Base-by-base conservation (phyloP, 352 stramenopile genomes). In the Aphanomyces stellatus region DNA sequence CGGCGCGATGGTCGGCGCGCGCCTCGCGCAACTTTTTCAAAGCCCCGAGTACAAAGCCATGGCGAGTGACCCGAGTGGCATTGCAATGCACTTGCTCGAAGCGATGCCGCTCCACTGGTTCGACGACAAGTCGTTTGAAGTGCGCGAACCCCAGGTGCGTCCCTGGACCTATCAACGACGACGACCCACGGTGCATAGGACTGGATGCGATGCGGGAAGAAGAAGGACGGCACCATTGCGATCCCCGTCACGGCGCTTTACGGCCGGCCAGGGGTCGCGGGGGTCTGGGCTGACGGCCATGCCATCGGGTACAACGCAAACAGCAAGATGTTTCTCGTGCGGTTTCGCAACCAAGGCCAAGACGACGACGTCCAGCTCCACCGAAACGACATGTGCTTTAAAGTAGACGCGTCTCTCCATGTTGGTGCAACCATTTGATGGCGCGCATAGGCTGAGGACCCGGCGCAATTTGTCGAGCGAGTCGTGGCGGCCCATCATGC, bases 121-220 rank as follows among this genome's bases (percentile, higher is more conserved):
- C 30, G 86, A 95, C 65, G 86, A 95, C 33, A 81, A 87, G 27
- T 91, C 77, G 59, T 95, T 80, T 64, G 86, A 95, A 64, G 78
- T 85, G 10, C 81, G 88, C 42, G 74, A 72, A 22, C 74, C 80
- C 0, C 59, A 75, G 59, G 59, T 65, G n/a, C n/a, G n/a, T n/a
- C n/a, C n/a, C n/a, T n/a, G n/a, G n/a, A n/a, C n/a, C n/a, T n/a
- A n/a, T n/a, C n/a, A n/a, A n/a, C n/a, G n/a, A n/a, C n/a, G n/a
- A n/a, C n/a, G n/a, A n/a, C n/a, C n/a, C n/a, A n/a, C 13, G 37
- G 10, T 4, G 4, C 7, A 3, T 49, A 64, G 3, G 77, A 89
- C 24, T 95, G 86, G 86, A 82, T 93, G 27, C 57, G 30, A 3
- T 73, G 89, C 31, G 85, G 80, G 1, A 73, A 69, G 15, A 75